Evolutionary conservation across 768 basidiomycete species (phyloP).

Genomic region (Fomitopsis serialis): DNA sequence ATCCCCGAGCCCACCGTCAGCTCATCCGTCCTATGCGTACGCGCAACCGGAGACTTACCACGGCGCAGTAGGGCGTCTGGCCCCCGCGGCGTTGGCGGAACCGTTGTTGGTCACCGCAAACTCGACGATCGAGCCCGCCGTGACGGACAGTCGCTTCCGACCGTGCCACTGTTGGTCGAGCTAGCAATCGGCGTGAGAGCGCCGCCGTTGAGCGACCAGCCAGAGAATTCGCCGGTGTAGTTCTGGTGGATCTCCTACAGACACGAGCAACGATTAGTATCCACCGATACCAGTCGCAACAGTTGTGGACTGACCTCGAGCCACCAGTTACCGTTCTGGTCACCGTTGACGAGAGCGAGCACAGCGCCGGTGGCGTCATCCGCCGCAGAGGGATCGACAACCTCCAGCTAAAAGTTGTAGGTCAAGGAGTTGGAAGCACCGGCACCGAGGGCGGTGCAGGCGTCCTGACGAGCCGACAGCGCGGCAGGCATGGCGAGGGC

Average conservation of each 20-base stretch:
- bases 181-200: slow-evolving; percentile 31
- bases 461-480: background rate
- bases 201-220: slow-evolving; percentile 32
- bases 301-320: too few species aligned
- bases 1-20: too few species aligned
- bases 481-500: background rate
- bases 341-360: background rate
- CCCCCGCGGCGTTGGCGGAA: background rate
- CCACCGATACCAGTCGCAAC: too few species aligned
- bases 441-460: background rate
- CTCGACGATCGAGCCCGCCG: background rate
- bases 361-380: background rate
- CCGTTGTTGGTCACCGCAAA: background rate
- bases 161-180: background rate
- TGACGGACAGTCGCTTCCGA: background rate
- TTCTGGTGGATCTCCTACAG: background rate
- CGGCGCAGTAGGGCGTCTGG: background rate
- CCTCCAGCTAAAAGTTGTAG: background rate
- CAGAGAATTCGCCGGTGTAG: slow-evolving; percentile 33
- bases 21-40: too few species aligned
- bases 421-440: background rate
- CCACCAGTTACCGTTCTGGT: background rate
- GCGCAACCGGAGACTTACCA: too few species aligned
- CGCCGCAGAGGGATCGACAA: background rate
- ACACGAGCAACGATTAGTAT: too few species aligned